These are phyloP conservation scores for Xerocomus spinulosus DNA, from an alignment of 768 basidiomycete species.

Conservation along the genomic window DNA sequence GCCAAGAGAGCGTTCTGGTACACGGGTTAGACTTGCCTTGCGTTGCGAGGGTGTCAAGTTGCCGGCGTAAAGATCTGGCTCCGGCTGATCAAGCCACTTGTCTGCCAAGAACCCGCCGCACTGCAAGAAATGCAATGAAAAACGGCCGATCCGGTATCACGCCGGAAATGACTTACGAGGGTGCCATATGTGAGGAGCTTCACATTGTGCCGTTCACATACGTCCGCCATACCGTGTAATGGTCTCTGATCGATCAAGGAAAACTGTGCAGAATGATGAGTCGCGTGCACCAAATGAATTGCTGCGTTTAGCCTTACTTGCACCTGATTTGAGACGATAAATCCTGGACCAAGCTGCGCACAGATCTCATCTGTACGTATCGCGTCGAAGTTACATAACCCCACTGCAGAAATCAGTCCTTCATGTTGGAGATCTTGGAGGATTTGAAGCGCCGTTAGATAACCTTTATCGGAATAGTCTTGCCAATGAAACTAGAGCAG, in stretches of 20 bases:
- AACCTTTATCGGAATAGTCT: constrained; percentile 50
- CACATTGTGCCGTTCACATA: constrained; percentile 66
- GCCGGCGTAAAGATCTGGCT: constrained; percentile 68
- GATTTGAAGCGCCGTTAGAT: constrained; percentile 45
- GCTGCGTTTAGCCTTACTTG: constrained; percentile 45
- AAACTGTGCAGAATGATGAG: constrained; percentile 45
- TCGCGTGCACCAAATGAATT: background rate
- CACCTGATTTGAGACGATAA: constrained; percentile 78
- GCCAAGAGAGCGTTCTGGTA: background rate
- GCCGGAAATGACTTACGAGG: constrained; percentile 43
- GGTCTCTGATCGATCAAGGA: constrained; percentile 79
- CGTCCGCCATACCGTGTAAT: constrained; percentile 69
- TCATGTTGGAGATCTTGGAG: constrained; percentile 57
- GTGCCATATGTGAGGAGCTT: constrained; percentile 83
- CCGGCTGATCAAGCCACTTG: constrained; percentile 61
- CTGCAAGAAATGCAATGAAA: constrained; percentile 34
- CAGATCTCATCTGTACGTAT: constrained; percentile 76
- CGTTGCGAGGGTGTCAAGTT: constrained; percentile 76
- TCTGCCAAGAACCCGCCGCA: constrained; percentile 82
- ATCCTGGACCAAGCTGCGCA: constrained; percentile 61
- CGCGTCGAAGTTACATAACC: constrained; percentile 80
- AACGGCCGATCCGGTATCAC: background rate
- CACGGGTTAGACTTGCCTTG: constrained; percentile 48
- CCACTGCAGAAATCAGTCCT: constrained; percentile 59
- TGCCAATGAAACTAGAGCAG: constrained; percentile 72